These are phyloP conservation scores for Clavispora phyllophila DNA, from an alignment of 805 yeast genomes.

Conservation along the genomic window DNA sequence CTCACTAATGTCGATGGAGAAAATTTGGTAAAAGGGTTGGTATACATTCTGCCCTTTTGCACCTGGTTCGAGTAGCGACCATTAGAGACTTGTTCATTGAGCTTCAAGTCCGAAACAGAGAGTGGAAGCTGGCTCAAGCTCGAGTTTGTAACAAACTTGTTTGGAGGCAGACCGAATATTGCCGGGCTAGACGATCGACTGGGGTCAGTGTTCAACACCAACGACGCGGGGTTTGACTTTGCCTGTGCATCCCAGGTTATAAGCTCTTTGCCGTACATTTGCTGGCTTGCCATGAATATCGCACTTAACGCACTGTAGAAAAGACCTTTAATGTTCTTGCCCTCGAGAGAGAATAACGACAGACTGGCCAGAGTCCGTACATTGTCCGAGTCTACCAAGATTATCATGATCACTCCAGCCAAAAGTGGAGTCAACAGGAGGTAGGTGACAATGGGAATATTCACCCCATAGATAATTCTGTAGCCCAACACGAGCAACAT, in stretches of 20 bases:
- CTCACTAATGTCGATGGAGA: conserved; percentile 10
- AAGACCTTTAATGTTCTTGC: conserved; percentile 53
- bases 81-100: conserved; percentile 16
- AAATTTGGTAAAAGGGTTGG: conserved; percentile 18
- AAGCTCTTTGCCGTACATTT: conserved; percentile 79
- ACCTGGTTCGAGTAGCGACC: background rate
- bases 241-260: conserved; percentile 48
- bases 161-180: background rate
- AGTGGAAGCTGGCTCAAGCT: conserved; percentile 24
- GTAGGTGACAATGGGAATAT: conserved; percentile 47
- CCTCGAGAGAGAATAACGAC: conserved; percentile 7
- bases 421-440: conserved; percentile 48
- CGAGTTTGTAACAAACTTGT: conserved; percentile 14
- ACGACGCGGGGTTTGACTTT: conserved; percentile 19
- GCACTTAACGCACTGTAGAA: conserved; percentile 63
- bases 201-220: conserved; percentile 23
- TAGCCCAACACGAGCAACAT: conserved; percentile 55
- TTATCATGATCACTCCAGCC: conserved; percentile 48
- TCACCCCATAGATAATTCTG: conserved; percentile 45
- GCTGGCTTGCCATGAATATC: conserved; percentile 76
- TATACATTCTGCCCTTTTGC: conserved; percentile 12
- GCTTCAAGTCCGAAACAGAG: conserved; percentile 28
- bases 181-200: conserved; percentile 16
- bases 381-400: conserved; percentile 24
- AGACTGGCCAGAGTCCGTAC: background rate